Evolutionary conservation across 2,329 filamentous ascomycete genomes (phyloP), one percentile per base, ranked within the genome.

Genomic region (Lasiodiplodia theobromae): DNA sequence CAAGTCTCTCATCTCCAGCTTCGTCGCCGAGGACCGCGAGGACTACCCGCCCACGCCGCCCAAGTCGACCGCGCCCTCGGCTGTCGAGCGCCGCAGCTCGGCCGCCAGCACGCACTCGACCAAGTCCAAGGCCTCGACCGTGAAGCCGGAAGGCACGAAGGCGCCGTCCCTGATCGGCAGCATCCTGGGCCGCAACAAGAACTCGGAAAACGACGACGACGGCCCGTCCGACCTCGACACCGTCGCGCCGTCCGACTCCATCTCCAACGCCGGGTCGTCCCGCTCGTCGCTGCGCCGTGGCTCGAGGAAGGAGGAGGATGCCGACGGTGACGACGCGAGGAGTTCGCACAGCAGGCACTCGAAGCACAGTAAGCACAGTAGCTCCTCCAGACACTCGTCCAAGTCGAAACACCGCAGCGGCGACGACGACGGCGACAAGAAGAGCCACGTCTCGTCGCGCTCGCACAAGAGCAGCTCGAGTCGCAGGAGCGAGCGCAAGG

Each of bases 241-340:
- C 4, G 80, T 85, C 1, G 78, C 81, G 2, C 83, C 83, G 1
- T 81, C 82, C 69, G 83, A 85, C 69, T 82, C 80, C 66, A 84
- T 85, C 69, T 83, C 81, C 16, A 81, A 83, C 53, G 73, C 71
- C 28, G 76, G 76, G 11, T 76, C 74, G 2, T 73, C 74, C 18
- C 72, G 71, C 31, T 58, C 60, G 28, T 66, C 65, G 53, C 56
- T 51, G n/a, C 72, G 73, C 21, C 73, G 72, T 21, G 70, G 72
- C 18, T 73, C 79, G 77, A 25, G 54, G 8, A 74, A 78, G 68
- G 74, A 73, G 31, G 74, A 77, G 64, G 72, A 71, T 28, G 28
- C 28, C 8, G 73, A 71, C 57, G 72, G 71, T 25, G 73, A 72
- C 44, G 70, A 72, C 23, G 64, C 68, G 47, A 60, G 47, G 31